These are phyloP conservation scores for Piromyces finnis DNA, from an alignment of 192 early-diverging fungal species.

Conservation along the genomic window DNA sequence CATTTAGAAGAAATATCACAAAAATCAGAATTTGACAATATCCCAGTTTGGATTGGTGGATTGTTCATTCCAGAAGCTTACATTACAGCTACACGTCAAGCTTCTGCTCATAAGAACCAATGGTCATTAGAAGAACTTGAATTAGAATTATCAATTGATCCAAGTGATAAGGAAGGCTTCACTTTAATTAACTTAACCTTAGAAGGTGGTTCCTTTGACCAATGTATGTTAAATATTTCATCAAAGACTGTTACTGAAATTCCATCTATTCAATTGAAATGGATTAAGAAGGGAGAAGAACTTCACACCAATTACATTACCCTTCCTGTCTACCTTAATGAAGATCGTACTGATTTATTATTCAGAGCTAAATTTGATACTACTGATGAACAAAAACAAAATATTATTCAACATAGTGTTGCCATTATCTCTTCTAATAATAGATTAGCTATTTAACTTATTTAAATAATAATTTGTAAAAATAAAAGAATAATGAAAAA, in stretches of 20 bases:
- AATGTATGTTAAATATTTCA: not conserved
- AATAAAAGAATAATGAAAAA: no score
- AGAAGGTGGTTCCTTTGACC: not conserved
- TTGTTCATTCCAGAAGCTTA: conserved; percentile 79
- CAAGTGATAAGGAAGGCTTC: not conserved
- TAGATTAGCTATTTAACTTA: not conserved
- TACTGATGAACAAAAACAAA: not conserved
- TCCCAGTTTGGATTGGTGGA: conserved; percentile 66
- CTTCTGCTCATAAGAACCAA: conserved; percentile 45
- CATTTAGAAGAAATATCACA: conserved; percentile 32
- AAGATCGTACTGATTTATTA: conserved; percentile 33
- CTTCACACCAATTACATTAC: not conserved
- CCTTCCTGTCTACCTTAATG: conserved; percentile 50
- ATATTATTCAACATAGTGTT: not conserved
- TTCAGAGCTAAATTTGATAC: conserved; percentile 14
- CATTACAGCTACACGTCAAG: conserved; percentile 77
- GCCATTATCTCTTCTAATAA: not conserved
- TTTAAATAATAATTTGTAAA: no score
- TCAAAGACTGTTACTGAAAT: not conserved
- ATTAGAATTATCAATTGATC: conserved; percentile 8
- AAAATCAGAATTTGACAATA: not conserved
- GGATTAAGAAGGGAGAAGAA: not conserved
- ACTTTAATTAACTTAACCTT: not conserved
- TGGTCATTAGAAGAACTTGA: conserved; percentile 72
- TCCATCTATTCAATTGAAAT: not conserved